Percentiles rank a stretch among this genome's conserved stretches.
phyloP scores from a whole-genome alignment of 164 flowering plant genomes.

The Chloranthus sessilifolius region DNA sequence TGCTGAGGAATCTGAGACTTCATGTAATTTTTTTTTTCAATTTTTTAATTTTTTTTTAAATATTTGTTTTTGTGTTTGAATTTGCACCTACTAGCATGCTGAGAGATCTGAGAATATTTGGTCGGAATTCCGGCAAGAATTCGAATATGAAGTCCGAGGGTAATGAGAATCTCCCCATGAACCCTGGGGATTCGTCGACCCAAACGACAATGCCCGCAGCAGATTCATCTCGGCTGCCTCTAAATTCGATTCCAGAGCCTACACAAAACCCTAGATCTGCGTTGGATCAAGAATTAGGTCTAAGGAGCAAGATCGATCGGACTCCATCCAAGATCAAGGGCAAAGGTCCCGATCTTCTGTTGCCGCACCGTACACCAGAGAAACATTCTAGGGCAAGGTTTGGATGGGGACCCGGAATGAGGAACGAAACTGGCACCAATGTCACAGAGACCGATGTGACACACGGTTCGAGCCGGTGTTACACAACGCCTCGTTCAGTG shows the following conservation, averaged over 20 bases:
- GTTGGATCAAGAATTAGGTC: conserved; percentile 35
- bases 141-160: conserved; percentile 35
- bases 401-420: conserved; percentile 56
- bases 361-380: conserved; percentile 71
- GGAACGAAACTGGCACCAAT: conserved; percentile 27
- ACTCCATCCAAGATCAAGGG: conserved; percentile 62
- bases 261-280: conserved; percentile 25
- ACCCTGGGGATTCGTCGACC: conserved; percentile 26
- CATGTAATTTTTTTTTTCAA: neutral
- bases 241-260: conserved; percentile 59
- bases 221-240: conserved; percentile 53
- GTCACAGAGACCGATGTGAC: conserved; percentile 18
- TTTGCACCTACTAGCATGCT: conserved; percentile 47
- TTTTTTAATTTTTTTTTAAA: neutral
- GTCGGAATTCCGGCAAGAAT: conserved; percentile 54
- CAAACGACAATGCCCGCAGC: conserved; percentile 9
- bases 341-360: conserved; percentile 26
- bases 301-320: conserved; percentile 41
- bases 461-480: conserved; percentile 16
- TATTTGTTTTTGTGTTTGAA: neutral
- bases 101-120: conserved; percentile 59
- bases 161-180: conserved; percentile 66
- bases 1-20: no score
- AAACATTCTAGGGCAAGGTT: conserved; percentile 41
- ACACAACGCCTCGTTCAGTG: conserved; percentile 46